A percentile compares a stretch with the other conserved stretches of the same genome.
These are phyloP conservation scores for Magnusiomyces suaveolens DNA, from an alignment of 1,139 yeast genomes.

Conservation along the genomic window DNA sequence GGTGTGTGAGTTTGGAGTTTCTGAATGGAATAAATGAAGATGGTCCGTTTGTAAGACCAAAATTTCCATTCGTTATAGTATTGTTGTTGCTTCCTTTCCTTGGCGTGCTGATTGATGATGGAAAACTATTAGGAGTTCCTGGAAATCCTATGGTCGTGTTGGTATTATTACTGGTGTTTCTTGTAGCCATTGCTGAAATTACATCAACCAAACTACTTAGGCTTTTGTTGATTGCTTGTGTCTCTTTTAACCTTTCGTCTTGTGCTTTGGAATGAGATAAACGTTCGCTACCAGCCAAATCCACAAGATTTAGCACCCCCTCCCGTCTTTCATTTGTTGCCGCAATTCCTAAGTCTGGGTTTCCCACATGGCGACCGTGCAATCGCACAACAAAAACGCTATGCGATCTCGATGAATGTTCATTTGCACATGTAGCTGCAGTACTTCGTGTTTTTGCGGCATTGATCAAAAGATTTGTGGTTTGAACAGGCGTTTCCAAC, in stretches of 20 bases:
- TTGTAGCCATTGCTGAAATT: constrained; percentile 50
- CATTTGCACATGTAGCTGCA: constrained; percentile 75
- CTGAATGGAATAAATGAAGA: constrained; percentile 44
- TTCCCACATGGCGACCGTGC: constrained; percentile 40
- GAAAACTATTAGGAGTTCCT: too few species aligned
- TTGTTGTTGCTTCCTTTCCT: too few species aligned
- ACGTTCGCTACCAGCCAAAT: constrained; percentile 85
- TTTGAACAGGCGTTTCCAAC: constrained; percentile 43
- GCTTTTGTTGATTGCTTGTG: constrained; percentile 84
- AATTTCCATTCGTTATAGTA: too few species aligned
- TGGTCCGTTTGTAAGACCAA: not conserved
- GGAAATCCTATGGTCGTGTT: too few species aligned
- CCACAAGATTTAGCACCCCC: constrained; percentile 68
- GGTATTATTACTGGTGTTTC: too few species aligned
- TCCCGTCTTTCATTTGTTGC: constrained; percentile 42
- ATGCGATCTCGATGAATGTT: constrained; percentile 63
- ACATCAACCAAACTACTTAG: constrained; percentile 88
- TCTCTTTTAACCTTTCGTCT: constrained; percentile 77
- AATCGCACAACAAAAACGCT: constrained; percentile 64
- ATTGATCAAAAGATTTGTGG: constrained; percentile 40
- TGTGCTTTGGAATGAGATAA: constrained; percentile 53
- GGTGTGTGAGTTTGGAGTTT: constrained; percentile 59
- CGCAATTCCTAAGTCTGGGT: constrained; percentile 40
- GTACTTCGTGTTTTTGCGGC: constrained; percentile 56
- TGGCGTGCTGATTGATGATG: too few species aligned